Conservation (phyloP, 805 yeast genomes). For the Metschnikowia drakensbergensis region DNA sequence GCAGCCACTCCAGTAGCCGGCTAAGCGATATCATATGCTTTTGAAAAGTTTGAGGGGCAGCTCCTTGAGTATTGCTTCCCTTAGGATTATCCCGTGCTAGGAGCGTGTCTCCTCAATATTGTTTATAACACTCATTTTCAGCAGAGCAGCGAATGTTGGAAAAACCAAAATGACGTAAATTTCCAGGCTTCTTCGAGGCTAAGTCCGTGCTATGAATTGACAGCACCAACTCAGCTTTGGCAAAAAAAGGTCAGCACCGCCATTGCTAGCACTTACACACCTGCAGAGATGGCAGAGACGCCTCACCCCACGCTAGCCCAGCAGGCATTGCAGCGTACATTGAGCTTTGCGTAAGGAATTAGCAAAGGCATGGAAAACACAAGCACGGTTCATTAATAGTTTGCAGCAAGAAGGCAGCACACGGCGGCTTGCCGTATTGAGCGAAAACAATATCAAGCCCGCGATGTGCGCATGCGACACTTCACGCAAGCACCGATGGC, state of each 20-base stretch:
- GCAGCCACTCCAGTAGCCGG: neutral
- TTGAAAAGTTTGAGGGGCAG: neutral
- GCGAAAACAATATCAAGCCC: slow-evolving; percentile 2
- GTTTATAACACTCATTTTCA: too few relatives aligned
- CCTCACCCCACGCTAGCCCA: neutral
- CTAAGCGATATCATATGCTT: neutral
- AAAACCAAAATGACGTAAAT: too few relatives aligned
- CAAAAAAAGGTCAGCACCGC: too few relatives aligned
- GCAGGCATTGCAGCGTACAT: neutral
- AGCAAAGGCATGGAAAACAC: too few relatives aligned
- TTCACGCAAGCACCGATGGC: slow-evolving; percentile 1
- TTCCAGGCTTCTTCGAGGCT: too few relatives aligned
- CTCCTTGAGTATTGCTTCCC: neutral
- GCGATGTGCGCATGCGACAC: neutral
- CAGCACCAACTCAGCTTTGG: neutral
- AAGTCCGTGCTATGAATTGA: too few relatives aligned
- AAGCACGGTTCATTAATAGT: neutral
- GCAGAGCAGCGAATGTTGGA: too few relatives aligned
- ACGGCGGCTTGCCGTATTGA: neutral
- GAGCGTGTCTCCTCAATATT: too few relatives aligned
- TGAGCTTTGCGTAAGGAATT: neutral
- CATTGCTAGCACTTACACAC: neutral
- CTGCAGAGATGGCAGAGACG: neutral
- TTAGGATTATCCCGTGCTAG: too few relatives aligned
- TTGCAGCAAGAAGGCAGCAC: neutral